A percentile compares a stretch with the other conserved stretches of the same genome.
Conservation (phyloP, 129 eudicot genomes). For the Centrapalus pauciflorus region DNA sequence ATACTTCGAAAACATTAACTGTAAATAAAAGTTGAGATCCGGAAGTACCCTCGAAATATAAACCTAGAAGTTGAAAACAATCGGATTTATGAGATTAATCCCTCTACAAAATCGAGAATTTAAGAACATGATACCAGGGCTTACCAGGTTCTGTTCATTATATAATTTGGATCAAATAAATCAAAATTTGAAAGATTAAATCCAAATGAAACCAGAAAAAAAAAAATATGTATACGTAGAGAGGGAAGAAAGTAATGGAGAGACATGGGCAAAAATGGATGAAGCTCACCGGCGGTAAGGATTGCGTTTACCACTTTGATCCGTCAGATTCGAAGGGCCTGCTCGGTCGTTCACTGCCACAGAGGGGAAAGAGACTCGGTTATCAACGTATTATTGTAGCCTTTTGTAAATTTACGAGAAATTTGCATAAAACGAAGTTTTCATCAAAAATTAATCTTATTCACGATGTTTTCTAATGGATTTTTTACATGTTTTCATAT, state of each 20-base stretch:
- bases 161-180: neutral
- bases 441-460: too few species aligned
- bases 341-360: constrained; percentile 6
- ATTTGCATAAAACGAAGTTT: neutral
- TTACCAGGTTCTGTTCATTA: neutral
- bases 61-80: constrained; percentile 8
- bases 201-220: neutral
- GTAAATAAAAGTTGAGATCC: constrained; percentile 18
- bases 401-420: neutral
- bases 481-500: too few species aligned
- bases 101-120: neutral
- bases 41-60: neutral
- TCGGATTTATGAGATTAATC: neutral
- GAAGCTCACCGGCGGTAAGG: constrained; percentile 18
- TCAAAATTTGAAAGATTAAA: neutral
- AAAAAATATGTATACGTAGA: neutral
- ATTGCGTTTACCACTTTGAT: constrained; percentile 5
- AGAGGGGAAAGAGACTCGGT: constrained; percentile 8
- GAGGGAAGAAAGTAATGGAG: neutral
- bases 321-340: constrained; percentile 6
- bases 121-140: neutral
- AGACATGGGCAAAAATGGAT: neutral
- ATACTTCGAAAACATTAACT: neutral
- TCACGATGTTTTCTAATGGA: too few species aligned
- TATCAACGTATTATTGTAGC: neutral